phyloP scores from a whole-genome alignment of 192 early-diverging fungal genomes.

The Rhizophagus prolifer region DNA sequence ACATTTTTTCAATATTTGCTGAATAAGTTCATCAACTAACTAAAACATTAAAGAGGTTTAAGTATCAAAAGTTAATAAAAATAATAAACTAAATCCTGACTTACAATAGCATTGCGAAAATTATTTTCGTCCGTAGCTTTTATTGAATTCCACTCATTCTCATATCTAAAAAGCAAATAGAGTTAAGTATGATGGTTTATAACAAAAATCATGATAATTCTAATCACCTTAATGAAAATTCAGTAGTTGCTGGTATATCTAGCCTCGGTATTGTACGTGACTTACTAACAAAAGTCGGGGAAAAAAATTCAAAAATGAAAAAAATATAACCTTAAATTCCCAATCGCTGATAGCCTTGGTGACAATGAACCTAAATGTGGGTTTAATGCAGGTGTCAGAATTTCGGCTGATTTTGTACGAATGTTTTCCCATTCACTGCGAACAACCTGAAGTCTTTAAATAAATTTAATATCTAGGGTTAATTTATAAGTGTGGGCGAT shows the following conservation, averaged over 20 bases:
- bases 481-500: background rate
- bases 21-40: constrained; percentile 19
- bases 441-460: background rate
- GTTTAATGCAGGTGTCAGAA: constrained; percentile 7
- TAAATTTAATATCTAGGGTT: background rate
- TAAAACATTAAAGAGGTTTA: constrained; percentile 7
- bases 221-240: constrained; percentile 16
- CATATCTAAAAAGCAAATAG: constrained; percentile 19
- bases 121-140: constrained; percentile 14
- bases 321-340: background rate
- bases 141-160: constrained; percentile 17
- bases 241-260: constrained; percentile 15
- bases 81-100: background rate
- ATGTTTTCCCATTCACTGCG: background rate
- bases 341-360: background rate
- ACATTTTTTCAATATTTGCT: constrained; percentile 9
- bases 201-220: no score
- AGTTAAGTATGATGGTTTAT: background rate
- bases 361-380: background rate
- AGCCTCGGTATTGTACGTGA: background rate
- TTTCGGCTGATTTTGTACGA: constrained; percentile 11
- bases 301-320: background rate
- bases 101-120: constrained; percentile 24
- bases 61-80: background rate
- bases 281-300: background rate